phyloP scores from a whole-genome alignment of 164 flowering plant species.

The Vitis vinifera region ASM3070453v1 NC_081813.1:861001-861500 shows the following conservation, averaged over 20 bases:
- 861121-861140: neutral
- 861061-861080: no score
- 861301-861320: slow-evolving; percentile 87
- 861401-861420: slow-evolving; percentile 65
- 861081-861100: no score
- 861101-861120: no score
- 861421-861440: slow-evolving; percentile 65
- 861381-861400: slow-evolving; percentile 69
- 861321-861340: slow-evolving; percentile 80
- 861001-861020: no score
- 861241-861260: slow-evolving; percentile 33
- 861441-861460: slow-evolving; percentile 63
- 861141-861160: neutral
- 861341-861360: slow-evolving; percentile 73
- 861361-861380: slow-evolving; percentile 57
- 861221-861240: slow-evolving; percentile 26
- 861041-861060: no score
- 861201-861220: slow-evolving; percentile 21
- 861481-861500: slow-evolving; percentile 60
- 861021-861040: no score
- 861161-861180: neutral
- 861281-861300: slow-evolving; percentile 46
- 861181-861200: slow-evolving; percentile 20
- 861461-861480: slow-evolving; percentile 68
- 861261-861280: slow-evolving; percentile 27